Percentiles rank a stretch among this genome's conserved stretches.
Evolutionary conservation across 2,329 filamentous ascomycete genomes (phyloP).

Genomic region (Xylariales sp.): DNA sequence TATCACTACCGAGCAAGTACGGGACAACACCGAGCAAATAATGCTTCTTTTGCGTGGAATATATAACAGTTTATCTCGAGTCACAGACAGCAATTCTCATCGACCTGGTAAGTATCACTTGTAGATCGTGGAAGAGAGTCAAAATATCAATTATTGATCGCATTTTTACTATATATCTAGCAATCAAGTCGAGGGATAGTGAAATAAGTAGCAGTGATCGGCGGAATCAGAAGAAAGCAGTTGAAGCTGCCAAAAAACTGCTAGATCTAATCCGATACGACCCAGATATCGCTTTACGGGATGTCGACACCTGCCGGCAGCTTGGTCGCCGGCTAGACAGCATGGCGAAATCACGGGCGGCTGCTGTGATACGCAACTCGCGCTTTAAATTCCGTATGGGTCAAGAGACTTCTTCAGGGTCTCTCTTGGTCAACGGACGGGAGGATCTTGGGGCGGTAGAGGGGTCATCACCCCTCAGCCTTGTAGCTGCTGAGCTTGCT

Average conservation of each 20-base stretch:
- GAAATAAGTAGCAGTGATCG: not conserved
- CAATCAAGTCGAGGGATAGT: not conserved
- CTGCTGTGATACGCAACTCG: slow-evolving; percentile 6
- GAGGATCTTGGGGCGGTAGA: slow-evolving; percentile 9
- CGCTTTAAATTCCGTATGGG: slow-evolving; percentile 8
- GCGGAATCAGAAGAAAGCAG: not conserved
- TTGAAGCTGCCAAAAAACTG: not conserved
- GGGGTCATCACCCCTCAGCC: slow-evolving; percentile 9
- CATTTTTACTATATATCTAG: too few relatives aligned
- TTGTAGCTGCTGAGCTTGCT: slow-evolving; percentile 10
- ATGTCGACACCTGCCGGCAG: not conserved
- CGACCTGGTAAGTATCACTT: too few relatives aligned
- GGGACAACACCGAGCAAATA: too few relatives aligned
- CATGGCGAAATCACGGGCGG: slow-evolving; percentile 6
- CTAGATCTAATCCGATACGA: not conserved
- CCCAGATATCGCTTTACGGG: not conserved
- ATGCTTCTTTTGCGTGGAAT: too few relatives aligned
- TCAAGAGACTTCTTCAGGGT: slow-evolving; percentile 4
- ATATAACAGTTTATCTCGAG: too few relatives aligned
- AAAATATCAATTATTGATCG: too few relatives aligned
- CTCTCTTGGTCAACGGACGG: slow-evolving; percentile 9
- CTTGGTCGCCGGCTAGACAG: slow-evolving; percentile 4
- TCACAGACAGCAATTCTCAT: too few relatives aligned
- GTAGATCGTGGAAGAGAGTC: too few relatives aligned
- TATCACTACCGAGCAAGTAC: too few relatives aligned